Conservation (phyloP, 2,329 filamentous ascomycete species). For the Hymenoscyphus linearis region DNA sequence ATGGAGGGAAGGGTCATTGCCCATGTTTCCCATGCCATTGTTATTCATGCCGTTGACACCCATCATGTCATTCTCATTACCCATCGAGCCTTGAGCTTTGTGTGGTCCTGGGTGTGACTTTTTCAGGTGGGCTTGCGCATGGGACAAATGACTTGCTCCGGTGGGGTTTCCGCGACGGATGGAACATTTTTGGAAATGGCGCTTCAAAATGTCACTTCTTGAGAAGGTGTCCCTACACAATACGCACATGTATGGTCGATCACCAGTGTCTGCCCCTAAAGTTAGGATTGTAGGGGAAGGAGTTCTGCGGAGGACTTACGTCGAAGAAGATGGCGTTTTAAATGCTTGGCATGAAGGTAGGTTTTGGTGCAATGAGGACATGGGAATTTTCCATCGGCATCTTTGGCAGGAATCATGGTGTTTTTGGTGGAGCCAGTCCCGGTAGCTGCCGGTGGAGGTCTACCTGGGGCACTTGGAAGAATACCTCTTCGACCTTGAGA, state of each 20-base stretch:
- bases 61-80: constrained; percentile 57
- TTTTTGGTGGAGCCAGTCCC: constrained; percentile 68
- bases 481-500: constrained; percentile 91
- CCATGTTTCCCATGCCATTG: constrained; percentile 56
- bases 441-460: constrained; percentile 68
- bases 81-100: constrained; percentile 47
- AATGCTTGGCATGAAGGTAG: constrained; percentile 92
- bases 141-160: constrained; percentile 87
- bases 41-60: constrained; percentile 34
- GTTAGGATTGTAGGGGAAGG: constrained; percentile 20
- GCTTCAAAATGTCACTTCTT: constrained; percentile 95
- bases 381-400: constrained; percentile 95
- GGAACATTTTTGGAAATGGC: constrained; percentile 98
- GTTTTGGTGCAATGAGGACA: constrained; percentile 98
- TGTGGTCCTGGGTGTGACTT: constrained; percentile 58
- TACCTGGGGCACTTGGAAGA: constrained; percentile 81
- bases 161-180: constrained; percentile 94
- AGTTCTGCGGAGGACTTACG: constrained; percentile 60
- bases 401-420: constrained; percentile 84
- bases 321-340: constrained; percentile 91
- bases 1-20: constrained; percentile 51
- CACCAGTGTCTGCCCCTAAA: constrained; percentile 71
- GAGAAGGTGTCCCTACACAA: constrained; percentile 98
- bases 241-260: constrained; percentile 97
- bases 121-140: constrained; percentile 84